A percentile compares a stretch with the other conserved stretches of the same genome.
These are phyloP conservation scores for Thelephora terrestris DNA, from an alignment of 1,284 basidiomycete species.

Conservation along the genomic window DNA sequence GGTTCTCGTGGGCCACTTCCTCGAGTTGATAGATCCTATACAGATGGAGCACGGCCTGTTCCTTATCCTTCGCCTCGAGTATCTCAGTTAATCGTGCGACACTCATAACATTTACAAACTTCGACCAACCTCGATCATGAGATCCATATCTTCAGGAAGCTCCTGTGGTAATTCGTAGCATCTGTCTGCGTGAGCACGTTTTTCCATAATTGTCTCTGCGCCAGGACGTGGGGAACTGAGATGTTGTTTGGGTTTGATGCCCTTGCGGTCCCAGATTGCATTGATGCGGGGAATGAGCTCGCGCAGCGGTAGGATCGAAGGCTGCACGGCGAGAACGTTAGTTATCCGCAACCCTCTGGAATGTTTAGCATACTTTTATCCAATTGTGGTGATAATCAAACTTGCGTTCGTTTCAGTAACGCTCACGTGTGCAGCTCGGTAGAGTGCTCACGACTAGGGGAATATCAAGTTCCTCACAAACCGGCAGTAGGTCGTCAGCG, in stretches of 20 bases:
- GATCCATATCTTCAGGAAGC: constrained; percentile 43
- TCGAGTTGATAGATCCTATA: constrained; percentile 70
- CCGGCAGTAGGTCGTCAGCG: constrained; percentile 73
- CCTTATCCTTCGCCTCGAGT: constrained; percentile 72
- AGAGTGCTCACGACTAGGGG: constrained; percentile 53
- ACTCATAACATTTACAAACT: constrained; percentile 6
- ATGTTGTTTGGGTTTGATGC: constrained; percentile 84
- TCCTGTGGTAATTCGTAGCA: constrained; percentile 58
- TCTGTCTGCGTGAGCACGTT: constrained; percentile 77
- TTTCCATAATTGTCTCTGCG: constrained; percentile 71
- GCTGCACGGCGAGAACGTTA: constrained; percentile 17
- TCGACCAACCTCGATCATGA: constrained; percentile 77
- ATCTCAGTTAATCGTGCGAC: constrained; percentile 10
- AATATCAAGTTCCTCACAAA: constrained; percentile 75
- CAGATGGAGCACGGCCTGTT: constrained; percentile 85
- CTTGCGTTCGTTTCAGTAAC: constrained; percentile 4
- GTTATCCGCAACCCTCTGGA: too few species aligned
- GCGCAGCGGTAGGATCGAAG: constrained; percentile 45
- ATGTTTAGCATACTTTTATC: constrained; percentile 31
- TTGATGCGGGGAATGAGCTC: constrained; percentile 65
- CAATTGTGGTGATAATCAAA: constrained; percentile 74
- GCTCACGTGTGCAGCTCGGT: background rate
- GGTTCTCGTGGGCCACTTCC: constrained; percentile 46
- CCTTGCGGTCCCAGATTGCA: constrained; percentile 63
- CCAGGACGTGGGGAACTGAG: constrained; percentile 74